Evolutionary conservation across 129 eudicot species (phyloP).

Genomic region (Heracleum sosnowskyi): DNA sequence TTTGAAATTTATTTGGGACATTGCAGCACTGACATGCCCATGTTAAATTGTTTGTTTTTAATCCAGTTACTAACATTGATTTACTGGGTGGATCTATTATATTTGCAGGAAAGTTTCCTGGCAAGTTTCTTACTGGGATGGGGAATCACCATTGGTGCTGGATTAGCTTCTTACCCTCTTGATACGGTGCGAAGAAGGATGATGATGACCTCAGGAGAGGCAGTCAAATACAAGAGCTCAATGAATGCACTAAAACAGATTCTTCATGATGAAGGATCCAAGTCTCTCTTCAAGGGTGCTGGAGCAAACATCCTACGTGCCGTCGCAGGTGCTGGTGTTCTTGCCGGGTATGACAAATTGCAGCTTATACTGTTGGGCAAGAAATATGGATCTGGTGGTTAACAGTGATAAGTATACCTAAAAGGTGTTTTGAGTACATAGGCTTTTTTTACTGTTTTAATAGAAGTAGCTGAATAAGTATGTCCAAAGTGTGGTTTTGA

Average conservation of each 20-base stretch:
- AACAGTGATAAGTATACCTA: constrained; percentile 3
- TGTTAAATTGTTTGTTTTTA: neutral
- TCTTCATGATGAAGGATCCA: constrained; percentile 47
- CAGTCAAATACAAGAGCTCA: constrained; percentile 62
- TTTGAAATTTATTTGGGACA: neutral
- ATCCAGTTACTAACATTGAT: neutral
- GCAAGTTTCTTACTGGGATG: constrained; percentile 66
- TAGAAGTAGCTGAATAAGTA: neutral
- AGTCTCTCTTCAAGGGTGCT: constrained; percentile 63
- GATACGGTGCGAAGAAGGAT: constrained; percentile 74
- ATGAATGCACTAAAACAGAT: constrained; percentile 52
- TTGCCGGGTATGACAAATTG: constrained; percentile 63
- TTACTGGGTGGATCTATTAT: neutral
- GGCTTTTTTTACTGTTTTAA: too few species aligned
- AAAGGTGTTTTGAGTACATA: neutral
- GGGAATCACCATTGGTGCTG: constrained; percentile 63
- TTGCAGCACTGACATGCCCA: neutral
- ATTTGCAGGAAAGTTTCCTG: constrained; percentile 57
- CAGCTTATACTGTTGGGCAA: constrained; percentile 55
- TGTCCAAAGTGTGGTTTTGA: neutral
- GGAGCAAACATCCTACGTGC: constrained; percentile 67
- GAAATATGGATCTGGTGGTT: constrained; percentile 63
- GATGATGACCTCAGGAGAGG: constrained; percentile 88
- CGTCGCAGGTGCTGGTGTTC: constrained; percentile 66
- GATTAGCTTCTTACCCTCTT: constrained; percentile 62